Base-by-base conservation (phyloP, 2,329 filamentous ascomycete species). In the Fusarium marasasianum region DNA sequence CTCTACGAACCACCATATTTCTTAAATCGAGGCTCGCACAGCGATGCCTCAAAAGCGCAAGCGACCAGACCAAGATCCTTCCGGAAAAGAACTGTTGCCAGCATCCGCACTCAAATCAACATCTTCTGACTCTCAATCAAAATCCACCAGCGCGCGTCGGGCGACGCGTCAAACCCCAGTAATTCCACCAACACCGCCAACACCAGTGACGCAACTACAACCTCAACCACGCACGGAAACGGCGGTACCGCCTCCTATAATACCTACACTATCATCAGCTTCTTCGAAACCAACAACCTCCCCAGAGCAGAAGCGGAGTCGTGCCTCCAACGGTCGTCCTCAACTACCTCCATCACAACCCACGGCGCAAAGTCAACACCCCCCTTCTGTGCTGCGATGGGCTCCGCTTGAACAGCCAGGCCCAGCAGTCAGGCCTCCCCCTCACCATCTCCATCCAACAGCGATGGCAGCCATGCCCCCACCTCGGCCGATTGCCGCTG, bases 101-200 rank as follows among this genome's bases (percentile, higher is more conserved):
- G 31, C 47, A 43, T 45, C 59, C 43, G 31, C 45, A 33, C 63
- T 18, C 43, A 65, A 57, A 54, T 64, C 41, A 45, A 63, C 57
- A 61, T 51, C 37, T 51, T 69, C 65, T 37, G 57, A 69, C 29
- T 48, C 66, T 54, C 72, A 70, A 51, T 29, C 73, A 37, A 69
- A 75, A 63, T 63, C 78, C 63, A 66, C 75, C 53, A 58, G 70
- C 43, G 79, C 81, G 81, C 82, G 82, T 77, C 80, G 82, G 69
- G 79, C 81, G 69, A 83, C 82, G 82, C 82, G 82, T 81, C 82
- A 83, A 68, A 83, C 81, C 71, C 78, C 80, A 31, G 78, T 81
- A 54, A 73, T 76, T 63, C 80, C 79, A 51, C 79, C 80, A 54
- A 72, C 75, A 71, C 76, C 79, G 51, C 79, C 80, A 54, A 56